Conservation (phyloP, 2,329 filamentous ascomycete species). For the Trichoderma sp. region DNA sequence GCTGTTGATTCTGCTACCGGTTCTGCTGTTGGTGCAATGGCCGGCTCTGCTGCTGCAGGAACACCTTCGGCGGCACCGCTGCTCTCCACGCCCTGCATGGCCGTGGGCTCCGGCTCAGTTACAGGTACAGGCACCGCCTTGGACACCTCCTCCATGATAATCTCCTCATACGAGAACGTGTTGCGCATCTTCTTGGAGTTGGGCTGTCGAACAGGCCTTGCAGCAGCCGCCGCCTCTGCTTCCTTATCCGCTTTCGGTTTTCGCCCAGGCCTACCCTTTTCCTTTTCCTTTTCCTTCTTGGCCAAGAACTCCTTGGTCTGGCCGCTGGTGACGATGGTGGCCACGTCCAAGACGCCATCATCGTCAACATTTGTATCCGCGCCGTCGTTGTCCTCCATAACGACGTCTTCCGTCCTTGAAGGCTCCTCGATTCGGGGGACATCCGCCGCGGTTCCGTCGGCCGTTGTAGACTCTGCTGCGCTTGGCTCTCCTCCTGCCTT, state of each 20-base stretch:
- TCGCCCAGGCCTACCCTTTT: conserved; percentile 64
- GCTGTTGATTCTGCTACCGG: conserved; percentile 4
- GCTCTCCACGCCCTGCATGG: conserved; percentile 39
- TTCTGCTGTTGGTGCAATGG: not conserved
- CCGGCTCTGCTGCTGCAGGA: not conserved
- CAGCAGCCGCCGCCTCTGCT: conserved; percentile 52
- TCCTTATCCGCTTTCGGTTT: conserved; percentile 59
- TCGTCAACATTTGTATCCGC: conserved; percentile 48
- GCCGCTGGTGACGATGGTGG: conserved; percentile 80
- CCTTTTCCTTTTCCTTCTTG: conserved; percentile 78
- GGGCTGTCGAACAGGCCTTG: conserved; percentile 64
- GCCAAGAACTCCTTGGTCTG: conserved; percentile 82
- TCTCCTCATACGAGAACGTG: conserved; percentile 74
- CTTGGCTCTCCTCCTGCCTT: conserved; percentile 33
- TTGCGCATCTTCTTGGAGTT: conserved; percentile 73
- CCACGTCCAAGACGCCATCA: conserved; percentile 80
- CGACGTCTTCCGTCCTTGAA: conserved; percentile 42
- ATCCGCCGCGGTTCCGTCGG: conserved; percentile 39
- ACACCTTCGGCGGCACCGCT: conserved; percentile 23
- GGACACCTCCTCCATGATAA: conserved; percentile 58
- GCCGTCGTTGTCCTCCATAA: conserved; percentile 39
- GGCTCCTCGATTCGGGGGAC: conserved; percentile 45
- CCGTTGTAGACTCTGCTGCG: conserved; percentile 26
- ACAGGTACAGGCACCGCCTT: conserved; percentile 29
- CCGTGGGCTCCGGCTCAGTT: not conserved